These are phyloP conservation scores for Fraxinus sp. DNA, from an alignment of 305 asterid genomes.

Conservation along the genomic window DNA sequence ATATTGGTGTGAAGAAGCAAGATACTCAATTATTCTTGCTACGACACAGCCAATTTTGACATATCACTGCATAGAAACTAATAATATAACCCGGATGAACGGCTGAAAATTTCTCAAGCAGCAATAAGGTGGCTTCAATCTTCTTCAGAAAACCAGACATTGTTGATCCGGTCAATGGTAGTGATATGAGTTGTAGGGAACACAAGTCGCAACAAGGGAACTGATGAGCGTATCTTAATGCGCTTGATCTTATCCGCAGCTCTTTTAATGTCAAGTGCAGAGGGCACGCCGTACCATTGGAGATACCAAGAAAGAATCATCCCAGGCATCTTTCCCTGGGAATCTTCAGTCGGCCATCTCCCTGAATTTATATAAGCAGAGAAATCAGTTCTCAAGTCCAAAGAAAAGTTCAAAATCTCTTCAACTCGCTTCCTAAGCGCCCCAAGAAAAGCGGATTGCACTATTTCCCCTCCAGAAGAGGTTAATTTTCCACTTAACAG, in stretches of 20 bases:
- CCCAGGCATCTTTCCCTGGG: slow-evolving; percentile 34
- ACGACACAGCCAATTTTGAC: background rate
- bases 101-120: background rate
- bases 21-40: background rate
- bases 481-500: slow-evolving; percentile 61
- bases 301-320: slow-evolving; percentile 76
- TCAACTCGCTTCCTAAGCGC: slow-evolving; percentile 76
- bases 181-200: slow-evolving; percentile 69
- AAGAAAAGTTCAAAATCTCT: slow-evolving; percentile 48
- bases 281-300: slow-evolving; percentile 73
- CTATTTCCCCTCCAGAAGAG: slow-evolving; percentile 53
- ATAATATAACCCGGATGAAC: background rate
- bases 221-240: slow-evolving; percentile 31
- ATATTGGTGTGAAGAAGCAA: background rate
- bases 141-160: slow-evolving; percentile 27
- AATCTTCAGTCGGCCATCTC: slow-evolving; percentile 56
- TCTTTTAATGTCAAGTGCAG: slow-evolving; percentile 45
- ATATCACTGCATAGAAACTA: background rate
- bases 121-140: slow-evolving; percentile 20
- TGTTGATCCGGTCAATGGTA: slow-evolving; percentile 54
- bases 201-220: slow-evolving; percentile 67
- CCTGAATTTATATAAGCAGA: slow-evolving; percentile 47
- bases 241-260: slow-evolving; percentile 51
- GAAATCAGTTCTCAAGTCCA: slow-evolving; percentile 32
- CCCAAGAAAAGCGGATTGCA: slow-evolving; percentile 82